Evolutionary conservation across 768 basidiomycete species (phyloP), one percentile per base, ranked within the genome.

Genomic region (Strobilomyces dryophilus): DNA sequence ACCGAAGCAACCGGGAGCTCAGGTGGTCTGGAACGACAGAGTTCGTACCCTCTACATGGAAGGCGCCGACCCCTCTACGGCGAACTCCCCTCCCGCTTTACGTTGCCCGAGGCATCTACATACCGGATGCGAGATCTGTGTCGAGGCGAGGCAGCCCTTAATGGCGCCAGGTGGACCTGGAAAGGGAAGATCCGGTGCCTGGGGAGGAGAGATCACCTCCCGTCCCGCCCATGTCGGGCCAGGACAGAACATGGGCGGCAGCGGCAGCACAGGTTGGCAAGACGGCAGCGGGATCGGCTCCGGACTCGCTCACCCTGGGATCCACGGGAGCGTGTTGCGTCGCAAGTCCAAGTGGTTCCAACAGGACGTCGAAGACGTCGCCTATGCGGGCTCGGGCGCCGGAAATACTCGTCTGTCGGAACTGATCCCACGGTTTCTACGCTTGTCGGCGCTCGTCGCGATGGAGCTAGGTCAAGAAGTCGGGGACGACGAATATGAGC

Each of bases 381-480:
- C 64, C 62, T 62, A 57, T 40, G 56, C 51, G 12, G 62, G 61
- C 29, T 52, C 77, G 7, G 79, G 80, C 10, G 75, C 78, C 8
- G 80, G 79, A 29, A 86, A 84, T 58, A 83, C 84, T 17, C 85
- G 81, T 61, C 71, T 89, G 17, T 78, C 79, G 18, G 83, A 82
- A 61, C 71, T 88, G 35, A 81, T 88, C 39, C 79, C 82, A 29
- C 75, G 86, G 29, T 94, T 92, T 62, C 70, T 94, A 53, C 77
- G 84, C 48, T 73, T 94, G 27, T 89, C 86, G 15, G 91, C 91
- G 29, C 73, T 90, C 45, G 84, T 90, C 8, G 87, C 89, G 43
- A 81, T 79, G 55, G 90, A 92, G 67, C 74, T 92, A 24, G 88
- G 85, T 17, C 74, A 82, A 43, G 89, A 92, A 68, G 79, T 81